Evolutionary conservation across 805 yeast genomes (phyloP).

Genomic region (Zygotorulaspora sp.): DNA sequence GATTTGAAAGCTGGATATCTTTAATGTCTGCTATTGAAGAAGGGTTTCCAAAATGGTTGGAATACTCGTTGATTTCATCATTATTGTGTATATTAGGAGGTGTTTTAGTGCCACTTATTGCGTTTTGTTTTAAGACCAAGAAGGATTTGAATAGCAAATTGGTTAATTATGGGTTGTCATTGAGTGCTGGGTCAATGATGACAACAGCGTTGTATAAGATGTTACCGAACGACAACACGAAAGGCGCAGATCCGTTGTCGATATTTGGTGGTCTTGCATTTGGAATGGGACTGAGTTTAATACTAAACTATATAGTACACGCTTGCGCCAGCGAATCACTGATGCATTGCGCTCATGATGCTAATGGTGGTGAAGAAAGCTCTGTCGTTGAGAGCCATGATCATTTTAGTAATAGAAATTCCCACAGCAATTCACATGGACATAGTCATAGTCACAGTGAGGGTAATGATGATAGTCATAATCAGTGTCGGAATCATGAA

Average conservation of each 20-base stretch:
- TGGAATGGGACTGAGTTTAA: constrained; percentile 60
- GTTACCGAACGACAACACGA: constrained; percentile 56
- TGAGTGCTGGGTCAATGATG: constrained; percentile 77
- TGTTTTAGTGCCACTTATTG: constrained; percentile 44
- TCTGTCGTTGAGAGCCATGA: constrained; percentile 20
- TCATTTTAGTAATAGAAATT: constrained; percentile 5
- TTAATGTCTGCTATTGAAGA: neutral
- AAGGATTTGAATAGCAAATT: constrained; percentile 45
- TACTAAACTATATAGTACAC: constrained; percentile 65
- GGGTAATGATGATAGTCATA: too few relatives aligned
- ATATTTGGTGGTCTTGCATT: constrained; percentile 41
- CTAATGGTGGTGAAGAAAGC: constrained; percentile 23
- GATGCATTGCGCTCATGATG: constrained; percentile 75
- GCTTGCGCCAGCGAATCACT: constrained; percentile 72
- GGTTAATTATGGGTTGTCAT: constrained; percentile 67
- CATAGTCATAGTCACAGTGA: too few relatives aligned
- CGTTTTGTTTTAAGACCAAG: constrained; percentile 16
- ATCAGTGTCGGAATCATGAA: too few relatives aligned
- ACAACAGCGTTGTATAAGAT: constrained; percentile 74
- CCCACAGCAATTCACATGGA: constrained; percentile 1
- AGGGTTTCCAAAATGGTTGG: constrained; percentile 30
- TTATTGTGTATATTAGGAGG: constrained; percentile 70
- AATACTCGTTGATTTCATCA: constrained; percentile 53
- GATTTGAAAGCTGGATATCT: neutral
- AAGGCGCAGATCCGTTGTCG: constrained; percentile 39